Percentiles rank a stretch among this genome's conserved stretches.
phyloP scores from a whole-genome alignment of 306 rosid species.

The Senna tora region DNA sequence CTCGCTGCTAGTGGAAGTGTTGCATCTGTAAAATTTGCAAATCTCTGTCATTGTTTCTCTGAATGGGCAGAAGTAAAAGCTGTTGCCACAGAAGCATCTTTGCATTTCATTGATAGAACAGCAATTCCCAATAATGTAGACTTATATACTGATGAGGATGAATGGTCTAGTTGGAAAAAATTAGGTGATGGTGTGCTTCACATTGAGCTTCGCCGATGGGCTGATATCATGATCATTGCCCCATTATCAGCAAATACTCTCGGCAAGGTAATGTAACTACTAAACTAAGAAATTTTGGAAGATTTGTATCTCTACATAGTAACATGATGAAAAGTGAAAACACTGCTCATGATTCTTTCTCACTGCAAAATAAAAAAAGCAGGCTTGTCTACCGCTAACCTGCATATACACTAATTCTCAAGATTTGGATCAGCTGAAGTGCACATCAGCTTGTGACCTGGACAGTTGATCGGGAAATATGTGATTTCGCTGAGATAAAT shows the following conservation, averaged over 20 bases:
- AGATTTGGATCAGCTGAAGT: no score
- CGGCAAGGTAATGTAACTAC: constrained; percentile 81
- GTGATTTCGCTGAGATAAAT: no score
- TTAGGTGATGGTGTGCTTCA: constrained; percentile 74
- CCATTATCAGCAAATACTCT: constrained; percentile 91
- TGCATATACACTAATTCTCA: background rate
- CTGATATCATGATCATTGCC: constrained; percentile 86
- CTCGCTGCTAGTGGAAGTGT: constrained; percentile 87
- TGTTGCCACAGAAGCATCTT: constrained; percentile 61
- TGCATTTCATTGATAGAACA: constrained; percentile 59
- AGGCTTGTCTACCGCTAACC: background rate
- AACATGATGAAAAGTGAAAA: constrained; percentile 17
- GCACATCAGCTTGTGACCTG: no score
- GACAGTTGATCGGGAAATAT: no score
- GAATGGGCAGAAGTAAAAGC: constrained; percentile 85
- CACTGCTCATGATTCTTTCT: background rate
- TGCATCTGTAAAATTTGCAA: constrained; percentile 66
- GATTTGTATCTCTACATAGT: constrained; percentile 18
- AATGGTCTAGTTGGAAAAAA: constrained; percentile 67
- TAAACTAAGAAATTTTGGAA: constrained; percentile 7
- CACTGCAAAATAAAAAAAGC: background rate
- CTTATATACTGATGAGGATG: constrained; percentile 61
- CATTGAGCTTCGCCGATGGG: constrained; percentile 83
- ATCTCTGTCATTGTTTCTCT: constrained; percentile 54
- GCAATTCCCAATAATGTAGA: constrained; percentile 52